A percentile compares a stretch with the other conserved stretches of the same genome.
These are phyloP conservation scores for Alternaria sp. DNA, from an alignment of 2,329 filamentous ascomycete species.

Conservation along the genomic window DNA sequence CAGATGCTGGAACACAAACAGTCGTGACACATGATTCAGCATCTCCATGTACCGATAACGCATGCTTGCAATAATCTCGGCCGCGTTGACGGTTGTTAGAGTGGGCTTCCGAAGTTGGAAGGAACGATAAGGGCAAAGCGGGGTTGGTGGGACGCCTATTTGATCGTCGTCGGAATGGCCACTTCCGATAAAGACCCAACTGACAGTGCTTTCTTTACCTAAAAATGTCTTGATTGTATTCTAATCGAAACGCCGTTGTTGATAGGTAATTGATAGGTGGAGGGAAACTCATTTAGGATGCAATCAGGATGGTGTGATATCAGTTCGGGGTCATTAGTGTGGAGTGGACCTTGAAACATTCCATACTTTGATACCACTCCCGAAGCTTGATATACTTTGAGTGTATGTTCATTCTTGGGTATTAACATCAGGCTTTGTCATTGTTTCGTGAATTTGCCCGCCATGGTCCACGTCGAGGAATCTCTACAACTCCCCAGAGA, in stretches of 20 bases:
- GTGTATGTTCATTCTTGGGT: background rate
- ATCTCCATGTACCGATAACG: background rate
- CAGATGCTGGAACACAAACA: background rate
- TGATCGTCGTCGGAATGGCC: conserved; percentile 11
- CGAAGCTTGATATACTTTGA: background rate
- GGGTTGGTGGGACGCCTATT: conserved; percentile 6
- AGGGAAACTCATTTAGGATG: background rate
- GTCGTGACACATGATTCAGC: background rate
- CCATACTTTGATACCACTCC: background rate
- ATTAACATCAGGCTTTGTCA: background rate
- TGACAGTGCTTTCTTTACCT: background rate
- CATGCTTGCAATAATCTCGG: background rate
- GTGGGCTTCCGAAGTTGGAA: background rate
- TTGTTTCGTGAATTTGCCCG: background rate
- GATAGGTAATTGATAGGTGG: background rate
- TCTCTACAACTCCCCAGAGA: conserved; percentile 50
- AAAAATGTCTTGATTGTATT: background rate
- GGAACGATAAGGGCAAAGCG: conserved; percentile 10
- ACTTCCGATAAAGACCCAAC: conserved; percentile 8
- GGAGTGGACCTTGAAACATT: background rate
- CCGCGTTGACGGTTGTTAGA: background rate
- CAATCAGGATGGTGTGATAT: background rate
- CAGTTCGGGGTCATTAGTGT: background rate
- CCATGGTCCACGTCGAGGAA: conserved; percentile 45
- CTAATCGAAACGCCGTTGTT: background rate